These are phyloP conservation scores for Hibiscus syriacus DNA, from an alignment of 345 rosid genomes.

Conservation along the genomic window DNA sequence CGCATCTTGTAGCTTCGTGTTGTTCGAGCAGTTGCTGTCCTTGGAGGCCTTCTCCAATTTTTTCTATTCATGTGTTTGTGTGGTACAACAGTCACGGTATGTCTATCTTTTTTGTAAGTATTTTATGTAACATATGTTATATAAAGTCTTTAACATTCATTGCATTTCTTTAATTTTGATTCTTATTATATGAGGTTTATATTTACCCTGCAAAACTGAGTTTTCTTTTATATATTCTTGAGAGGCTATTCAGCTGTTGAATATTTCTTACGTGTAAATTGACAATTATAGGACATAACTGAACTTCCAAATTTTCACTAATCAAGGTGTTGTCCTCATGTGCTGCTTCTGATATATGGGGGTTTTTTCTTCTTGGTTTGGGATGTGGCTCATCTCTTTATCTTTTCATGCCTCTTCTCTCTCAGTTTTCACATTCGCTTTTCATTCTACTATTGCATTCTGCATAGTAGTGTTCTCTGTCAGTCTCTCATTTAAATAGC, in stretches of 20 bases:
- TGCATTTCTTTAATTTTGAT: no score
- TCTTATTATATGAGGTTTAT: no score
- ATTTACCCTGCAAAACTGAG: no score
- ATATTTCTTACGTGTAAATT: not conserved
- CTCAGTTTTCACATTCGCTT: not conserved
- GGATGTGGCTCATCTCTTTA: not conserved
- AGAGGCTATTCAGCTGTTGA: not conserved
- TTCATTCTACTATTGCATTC: not conserved
- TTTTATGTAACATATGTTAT: not conserved
- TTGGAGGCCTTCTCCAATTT: no score
- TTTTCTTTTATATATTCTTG: no score
- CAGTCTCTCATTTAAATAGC: not conserved
- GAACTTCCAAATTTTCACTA: not conserved
- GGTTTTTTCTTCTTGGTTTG: not conserved
- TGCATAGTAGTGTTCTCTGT: not conserved
- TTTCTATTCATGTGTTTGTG: constrained; percentile 84
- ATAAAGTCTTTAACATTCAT: not conserved
- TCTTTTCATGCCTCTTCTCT: not conserved
- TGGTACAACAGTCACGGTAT: constrained; percentile 78
- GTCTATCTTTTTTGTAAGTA: constrained; percentile 8
- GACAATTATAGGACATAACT: not conserved
- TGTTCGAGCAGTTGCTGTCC: no score
- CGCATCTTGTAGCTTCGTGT: no score
- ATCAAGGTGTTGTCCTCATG: not conserved
- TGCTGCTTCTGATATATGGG: not conserved